Conservation (phyloP, 768 basidiomycete genomes). For the Leccinum sublutescens region DNA sequence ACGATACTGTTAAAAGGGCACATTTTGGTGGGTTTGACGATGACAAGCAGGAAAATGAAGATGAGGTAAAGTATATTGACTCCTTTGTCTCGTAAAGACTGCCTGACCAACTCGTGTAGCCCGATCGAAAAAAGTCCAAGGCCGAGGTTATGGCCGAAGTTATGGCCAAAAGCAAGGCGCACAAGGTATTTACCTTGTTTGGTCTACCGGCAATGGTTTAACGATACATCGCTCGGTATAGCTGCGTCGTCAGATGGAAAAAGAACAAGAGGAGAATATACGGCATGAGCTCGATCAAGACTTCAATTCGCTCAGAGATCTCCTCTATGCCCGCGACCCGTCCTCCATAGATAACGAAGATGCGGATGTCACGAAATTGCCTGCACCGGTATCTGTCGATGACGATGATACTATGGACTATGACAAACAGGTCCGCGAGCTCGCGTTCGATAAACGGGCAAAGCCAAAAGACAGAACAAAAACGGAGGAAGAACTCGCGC, state of each 20-base stretch:
- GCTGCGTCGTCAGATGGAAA: conserved; percentile 86
- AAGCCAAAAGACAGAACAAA: conserved; percentile 95
- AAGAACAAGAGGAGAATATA: conserved; percentile 79
- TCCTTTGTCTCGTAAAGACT: not conserved
- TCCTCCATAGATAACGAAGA: conserved; percentile 41
- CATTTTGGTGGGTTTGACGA: conserved; percentile 91
- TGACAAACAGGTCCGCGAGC: conserved; percentile 87
- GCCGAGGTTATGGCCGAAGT: conserved; percentile 98
- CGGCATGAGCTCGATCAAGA: conserved; percentile 88
- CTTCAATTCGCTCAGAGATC: conserved; percentile 72
- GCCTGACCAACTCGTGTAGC: conserved; percentile 42
- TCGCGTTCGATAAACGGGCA: conserved; percentile 90
- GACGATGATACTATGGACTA: conserved; percentile 59
- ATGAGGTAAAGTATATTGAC: conserved; percentile 39
- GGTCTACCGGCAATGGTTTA: not conserved
- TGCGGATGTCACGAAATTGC: conserved; percentile 3
- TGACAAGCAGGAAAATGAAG: conserved; percentile 53
- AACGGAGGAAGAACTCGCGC: conserved; percentile 91
- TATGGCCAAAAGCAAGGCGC: conserved; percentile 93
- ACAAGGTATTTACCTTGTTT: conserved; percentile 60
- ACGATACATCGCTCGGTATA: conserved; percentile 31
- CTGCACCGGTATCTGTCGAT: not conserved
- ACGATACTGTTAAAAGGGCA: conserved; percentile 58
- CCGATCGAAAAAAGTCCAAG: conserved; percentile 84
- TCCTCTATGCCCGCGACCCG: conserved; percentile 62